Percentiles rank a stretch among this genome's conserved stretches.
Conservation (phyloP, 441 rosid genomes). For the Macaranga tanarius region DNA sequence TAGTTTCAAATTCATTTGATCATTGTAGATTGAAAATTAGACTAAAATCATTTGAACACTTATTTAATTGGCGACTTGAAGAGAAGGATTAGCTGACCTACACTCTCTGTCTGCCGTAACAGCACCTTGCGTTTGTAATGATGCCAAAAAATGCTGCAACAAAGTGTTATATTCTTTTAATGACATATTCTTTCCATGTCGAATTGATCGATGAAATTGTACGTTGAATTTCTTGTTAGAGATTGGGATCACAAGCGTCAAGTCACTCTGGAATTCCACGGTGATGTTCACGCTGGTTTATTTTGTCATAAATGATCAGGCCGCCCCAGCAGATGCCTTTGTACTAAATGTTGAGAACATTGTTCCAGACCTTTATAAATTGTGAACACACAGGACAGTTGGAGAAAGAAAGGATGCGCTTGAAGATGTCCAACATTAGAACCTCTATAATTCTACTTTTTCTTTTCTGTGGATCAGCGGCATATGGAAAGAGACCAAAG, state of each 20-base stretch:
- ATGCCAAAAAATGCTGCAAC: not conserved
- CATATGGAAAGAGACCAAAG: constrained; percentile 31
- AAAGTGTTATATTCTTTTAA: not conserved
- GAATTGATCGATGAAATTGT: constrained; percentile 2
- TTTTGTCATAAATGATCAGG: not conserved
- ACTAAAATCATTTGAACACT: not conserved
- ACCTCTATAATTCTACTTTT: constrained; percentile 18
- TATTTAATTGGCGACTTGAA: not conserved
- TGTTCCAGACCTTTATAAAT: not conserved
- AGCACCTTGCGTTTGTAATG: not conserved
- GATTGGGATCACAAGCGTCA: not conserved
- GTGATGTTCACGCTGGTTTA: constrained; percentile 1
- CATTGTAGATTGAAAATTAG: not conserved
- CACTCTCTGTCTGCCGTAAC: not conserved
- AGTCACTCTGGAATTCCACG: constrained; percentile 9
- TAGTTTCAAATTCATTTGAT: not conserved
- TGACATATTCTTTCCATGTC: not conserved
- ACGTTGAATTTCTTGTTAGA: constrained; percentile 19
- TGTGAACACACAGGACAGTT: not conserved
- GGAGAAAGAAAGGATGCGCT: constrained; percentile 3
- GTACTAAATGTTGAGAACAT: not conserved
- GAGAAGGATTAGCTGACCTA: not conserved
- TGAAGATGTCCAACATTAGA: constrained; percentile 26
- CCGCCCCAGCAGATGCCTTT: constrained; percentile 3
- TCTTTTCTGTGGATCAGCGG: constrained; percentile 39